Conservation (phyloP, 192 early-diverging fungal genomes). For the Entrophospora sp. region DNA sequence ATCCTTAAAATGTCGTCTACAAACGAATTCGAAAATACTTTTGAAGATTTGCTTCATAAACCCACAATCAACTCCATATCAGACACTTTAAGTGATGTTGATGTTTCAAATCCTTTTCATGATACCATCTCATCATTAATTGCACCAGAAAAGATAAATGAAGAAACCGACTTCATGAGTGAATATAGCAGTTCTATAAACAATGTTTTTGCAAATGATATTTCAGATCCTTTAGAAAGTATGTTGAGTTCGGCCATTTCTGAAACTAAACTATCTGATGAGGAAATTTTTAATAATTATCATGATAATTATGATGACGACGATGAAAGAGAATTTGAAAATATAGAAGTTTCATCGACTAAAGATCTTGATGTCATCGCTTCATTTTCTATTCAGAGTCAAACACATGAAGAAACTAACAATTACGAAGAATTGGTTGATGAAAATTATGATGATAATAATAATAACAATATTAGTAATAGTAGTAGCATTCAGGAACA, state of each 20-base stretch:
- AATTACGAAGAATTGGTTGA: too few relatives aligned
- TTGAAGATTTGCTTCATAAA: slow-evolving; percentile 22
- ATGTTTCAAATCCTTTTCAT: slow-evolving; percentile 19
- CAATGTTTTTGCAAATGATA: background rate
- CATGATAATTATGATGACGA: background rate
- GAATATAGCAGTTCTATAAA: too few relatives aligned
- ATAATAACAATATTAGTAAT: background rate
- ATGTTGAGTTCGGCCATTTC: background rate
- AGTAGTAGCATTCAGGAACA: too few relatives aligned
- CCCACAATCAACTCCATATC: slow-evolving; percentile 9
- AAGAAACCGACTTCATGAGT: background rate
- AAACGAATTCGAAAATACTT: slow-evolving; percentile 4
- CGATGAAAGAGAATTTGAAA: background rate
- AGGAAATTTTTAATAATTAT: background rate
- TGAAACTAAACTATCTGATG: background rate
- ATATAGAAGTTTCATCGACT: background rate
- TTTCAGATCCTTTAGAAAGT: background rate
- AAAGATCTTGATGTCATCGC: background rate
- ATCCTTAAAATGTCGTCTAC: too few relatives aligned
- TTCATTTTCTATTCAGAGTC: background rate
- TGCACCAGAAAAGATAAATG: background rate
- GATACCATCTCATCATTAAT: slow-evolving; percentile 21
- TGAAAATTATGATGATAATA: background rate
- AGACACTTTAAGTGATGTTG: slow-evolving; percentile 10
- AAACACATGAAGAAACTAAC: background rate